These are phyloP conservation scores for Claviceps purpurea DNA, from an alignment of 2,329 filamentous ascomycete species.

Conservation along the genomic window DNA sequence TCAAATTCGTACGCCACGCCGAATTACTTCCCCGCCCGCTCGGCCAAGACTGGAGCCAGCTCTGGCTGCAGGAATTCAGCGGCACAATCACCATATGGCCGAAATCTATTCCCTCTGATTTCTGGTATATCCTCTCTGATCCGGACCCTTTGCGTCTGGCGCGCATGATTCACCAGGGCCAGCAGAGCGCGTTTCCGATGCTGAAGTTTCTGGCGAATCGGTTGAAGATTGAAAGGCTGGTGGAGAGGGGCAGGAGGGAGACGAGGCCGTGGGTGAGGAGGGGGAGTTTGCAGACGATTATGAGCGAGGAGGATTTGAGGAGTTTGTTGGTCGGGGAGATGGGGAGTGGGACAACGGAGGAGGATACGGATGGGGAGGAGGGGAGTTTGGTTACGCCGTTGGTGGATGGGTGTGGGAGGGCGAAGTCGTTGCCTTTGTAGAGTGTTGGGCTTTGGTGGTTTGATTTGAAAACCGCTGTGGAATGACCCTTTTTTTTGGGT, in stretches of 20 bases:
- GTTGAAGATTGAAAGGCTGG: conserved; percentile 62
- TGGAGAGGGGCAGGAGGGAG: conserved; percentile 45
- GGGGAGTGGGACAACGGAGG: conserved; percentile 22
- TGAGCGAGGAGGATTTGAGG: conserved; percentile 46
- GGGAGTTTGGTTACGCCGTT: conserved; percentile 11
- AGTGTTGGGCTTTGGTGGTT: background rate
- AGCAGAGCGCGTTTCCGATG: conserved; percentile 81
- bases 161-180: conserved; percentile 80
- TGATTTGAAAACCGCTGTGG: background rate
- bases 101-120: conserved; percentile 64
- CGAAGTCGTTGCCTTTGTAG: background rate
- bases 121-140: conserved; percentile 75
- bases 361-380: conserved; percentile 23
- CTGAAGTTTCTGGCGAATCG: conserved; percentile 83
- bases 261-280: conserved; percentile 34
- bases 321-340: conserved; percentile 30
- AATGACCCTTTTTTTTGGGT: background rate
- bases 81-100: conserved; percentile 97
- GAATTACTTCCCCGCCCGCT: conserved; percentile 82
- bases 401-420: conserved; percentile 12
- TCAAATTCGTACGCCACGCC: conserved; percentile 83
- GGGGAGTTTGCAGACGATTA: conserved; percentile 44
- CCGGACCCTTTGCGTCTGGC: conserved; percentile 63
- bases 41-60: conserved; percentile 91
- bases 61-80: conserved; percentile 91